Base-by-base conservation (phyloP, 2,329 filamentous ascomycete genomes). In the Sclerotiophoma versabilis region DNA sequence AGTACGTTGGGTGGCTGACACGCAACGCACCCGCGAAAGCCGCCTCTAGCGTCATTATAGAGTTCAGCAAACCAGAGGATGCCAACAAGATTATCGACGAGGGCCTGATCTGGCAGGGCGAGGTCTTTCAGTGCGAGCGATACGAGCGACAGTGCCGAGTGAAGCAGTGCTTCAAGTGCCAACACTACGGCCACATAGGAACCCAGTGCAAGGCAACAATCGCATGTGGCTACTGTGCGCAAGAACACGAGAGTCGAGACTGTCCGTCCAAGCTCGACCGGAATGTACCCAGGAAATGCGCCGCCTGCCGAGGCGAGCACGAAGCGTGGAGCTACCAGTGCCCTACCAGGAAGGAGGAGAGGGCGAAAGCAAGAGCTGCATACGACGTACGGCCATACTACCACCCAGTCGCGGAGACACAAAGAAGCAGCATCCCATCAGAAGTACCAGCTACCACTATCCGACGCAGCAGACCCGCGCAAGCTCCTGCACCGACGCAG, bases 181-280 rank as follows among this genome's bases (percentile, higher is more conserved):
- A 63, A 55, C 54, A 49, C 41, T 59, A 60, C 27, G 45, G 57
- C 59, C 39, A 62, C 32, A 62, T 59, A 62, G 52, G 50, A 64
- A 62, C 57, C 57, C 30, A 65, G 47, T 60, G 45, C 43, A 60
- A 65, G 59, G 58, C 47, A 59, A 25, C 46, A 59, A 61, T 22
- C 48, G 57, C 49, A 54, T 58, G 41, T 54, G 45, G 48, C 53
- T 59, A 59, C 47, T 60, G 39, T 43, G 47, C 50, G 43, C 43
- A 59, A 17, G 23, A 55, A 20, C 48, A 60, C 50, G 30, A 54
- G 20, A 58, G 36, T 30, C 20, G 29, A 36, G 39, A 60, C 22
- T 62, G 49, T 46, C 43, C 27, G 30, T 53, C 37, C 12, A 65
- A 46, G 47, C 9, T 15, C 2, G 45, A 36, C 15, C 52, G 34